Evolutionary conservation across 495 filamentous ascomycete genomes (phyloP).

Genomic region (Annulohypoxylon bovei): DNA sequence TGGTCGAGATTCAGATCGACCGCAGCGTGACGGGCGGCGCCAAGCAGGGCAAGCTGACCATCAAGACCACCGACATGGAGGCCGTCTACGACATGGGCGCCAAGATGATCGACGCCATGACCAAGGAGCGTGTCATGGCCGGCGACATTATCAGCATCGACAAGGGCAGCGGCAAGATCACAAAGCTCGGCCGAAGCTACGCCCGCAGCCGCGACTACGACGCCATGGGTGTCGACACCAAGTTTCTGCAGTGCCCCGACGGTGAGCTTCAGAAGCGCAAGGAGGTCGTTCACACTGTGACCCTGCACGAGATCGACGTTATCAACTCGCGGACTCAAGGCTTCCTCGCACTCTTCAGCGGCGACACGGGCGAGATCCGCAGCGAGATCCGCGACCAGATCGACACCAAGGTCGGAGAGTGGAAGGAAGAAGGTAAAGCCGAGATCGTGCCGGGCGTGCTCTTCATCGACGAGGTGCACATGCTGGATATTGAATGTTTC

Average conservation of each 20-base stretch:
- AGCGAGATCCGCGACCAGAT: constrained; percentile 98
- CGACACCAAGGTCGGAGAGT: constrained; percentile 96
- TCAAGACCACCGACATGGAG: constrained; percentile 99
- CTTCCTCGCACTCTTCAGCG: constrained; percentile 94
- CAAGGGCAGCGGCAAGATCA: constrained; percentile 97
- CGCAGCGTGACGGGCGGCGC: constrained; percentile 94
- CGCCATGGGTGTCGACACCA: constrained; percentile 98
- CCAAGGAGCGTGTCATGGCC: constrained; percentile 97
- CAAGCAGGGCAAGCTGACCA: constrained; percentile 98
- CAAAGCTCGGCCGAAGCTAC: constrained; percentile 92
- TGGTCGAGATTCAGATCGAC: constrained; percentile 99
- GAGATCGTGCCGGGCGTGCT: constrained; percentile 97
- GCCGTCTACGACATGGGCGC: constrained; percentile 99
- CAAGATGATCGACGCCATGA: constrained; percentile 99
- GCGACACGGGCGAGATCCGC: constrained; percentile 97
- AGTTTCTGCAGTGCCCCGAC: constrained; percentile 98
- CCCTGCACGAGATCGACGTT: constrained; percentile 97
- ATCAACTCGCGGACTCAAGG: constrained; percentile 98
- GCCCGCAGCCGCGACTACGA: constrained; percentile 97
- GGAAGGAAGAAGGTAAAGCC: constrained; percentile 99
- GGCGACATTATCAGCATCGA: constrained; percentile 98
- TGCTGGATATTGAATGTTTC: constrained; percentile 99
- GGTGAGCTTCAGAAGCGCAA: constrained; percentile 97
- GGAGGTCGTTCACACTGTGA: constrained; percentile 96
- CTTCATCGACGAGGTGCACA: constrained; percentile 99